These are phyloP conservation scores for Exophiala calicioides DNA, from an alignment of 2,329 filamentous ascomycete genomes.

Conservation along the genomic window DNA sequence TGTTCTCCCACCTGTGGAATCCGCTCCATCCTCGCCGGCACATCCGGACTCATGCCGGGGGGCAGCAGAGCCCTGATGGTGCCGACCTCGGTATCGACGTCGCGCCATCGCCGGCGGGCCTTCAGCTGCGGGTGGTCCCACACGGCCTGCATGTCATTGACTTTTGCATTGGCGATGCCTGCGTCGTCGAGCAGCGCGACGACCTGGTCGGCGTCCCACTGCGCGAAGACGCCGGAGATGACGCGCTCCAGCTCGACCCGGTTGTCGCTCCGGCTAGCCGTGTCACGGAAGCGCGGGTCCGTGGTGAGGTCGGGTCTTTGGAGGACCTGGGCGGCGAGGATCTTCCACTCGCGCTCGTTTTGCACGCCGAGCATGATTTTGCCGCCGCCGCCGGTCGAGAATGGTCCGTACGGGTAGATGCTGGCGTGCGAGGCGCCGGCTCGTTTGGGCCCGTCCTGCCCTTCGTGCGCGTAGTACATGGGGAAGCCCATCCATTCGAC, in stretches of 20 bases:
- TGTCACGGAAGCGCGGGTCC: slow-evolving; percentile 52
- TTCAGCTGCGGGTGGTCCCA: slow-evolving; percentile 57
- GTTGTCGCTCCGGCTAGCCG: slow-evolving; percentile 50
- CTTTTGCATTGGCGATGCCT: slow-evolving; percentile 56
- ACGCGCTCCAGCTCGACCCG: slow-evolving; percentile 49
- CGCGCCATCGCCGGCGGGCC: slow-evolving; percentile 54
- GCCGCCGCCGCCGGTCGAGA: slow-evolving; percentile 50
- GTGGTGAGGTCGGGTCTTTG: slow-evolving; percentile 43
- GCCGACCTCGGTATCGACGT: slow-evolving; percentile 52
- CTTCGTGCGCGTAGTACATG: slow-evolving; percentile 55
- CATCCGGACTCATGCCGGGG: slow-evolving; percentile 44
- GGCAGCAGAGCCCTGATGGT: slow-evolving; percentile 53
- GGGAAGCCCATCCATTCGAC: slow-evolving; percentile 62
- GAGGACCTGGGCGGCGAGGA: slow-evolving; percentile 52
- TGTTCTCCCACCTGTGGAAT: slow-evolving; percentile 56
- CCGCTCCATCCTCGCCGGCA: slow-evolving; percentile 43
- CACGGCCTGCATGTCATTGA: slow-evolving; percentile 57
- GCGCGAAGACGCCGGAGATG: slow-evolving; percentile 48
- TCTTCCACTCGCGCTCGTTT: slow-evolving; percentile 59
- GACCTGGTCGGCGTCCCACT: slow-evolving; percentile 43
- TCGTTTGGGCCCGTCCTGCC: slow-evolving; percentile 45
- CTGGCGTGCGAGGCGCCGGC: slow-evolving; percentile 56
- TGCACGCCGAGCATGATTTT: slow-evolving; percentile 60
- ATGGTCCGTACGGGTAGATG: slow-evolving; percentile 61
- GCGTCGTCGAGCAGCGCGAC: slow-evolving; percentile 49